Conservation (phyloP, 768 basidiomycete species). For the Pleurotus giganteus region DNA sequence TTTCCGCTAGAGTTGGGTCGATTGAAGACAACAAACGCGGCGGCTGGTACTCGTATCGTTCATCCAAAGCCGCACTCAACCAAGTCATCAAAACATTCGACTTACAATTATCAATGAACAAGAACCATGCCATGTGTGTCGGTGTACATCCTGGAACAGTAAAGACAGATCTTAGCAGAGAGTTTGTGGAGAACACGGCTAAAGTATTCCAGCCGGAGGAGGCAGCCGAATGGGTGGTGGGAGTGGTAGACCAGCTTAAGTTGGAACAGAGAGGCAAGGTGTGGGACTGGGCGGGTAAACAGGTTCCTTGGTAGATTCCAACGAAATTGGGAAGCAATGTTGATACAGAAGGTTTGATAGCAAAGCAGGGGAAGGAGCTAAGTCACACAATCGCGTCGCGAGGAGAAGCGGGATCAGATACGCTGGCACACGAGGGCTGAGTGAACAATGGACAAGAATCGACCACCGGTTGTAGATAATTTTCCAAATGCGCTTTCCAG, state of each 20-base stretch:
- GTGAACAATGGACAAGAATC: slow-evolving; percentile 1
- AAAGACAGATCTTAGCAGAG: slow-evolving; percentile 56
- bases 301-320: slow-evolving; percentile 38
- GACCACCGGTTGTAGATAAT: neutral
- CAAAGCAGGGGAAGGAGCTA: neutral
- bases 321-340: neutral
- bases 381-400: neutral
- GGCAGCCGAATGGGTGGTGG: slow-evolving; percentile 43
- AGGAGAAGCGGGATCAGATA: neutral
- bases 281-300: slow-evolving; percentile 58
- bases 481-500: neutral
- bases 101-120: slow-evolving; percentile 46
- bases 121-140: slow-evolving; percentile 46
- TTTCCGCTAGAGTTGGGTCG: slow-evolving; percentile 58
- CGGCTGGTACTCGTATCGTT: slow-evolving; percentile 63
- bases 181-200: slow-evolving; percentile 42
- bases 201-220: slow-evolving; percentile 49
- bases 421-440: neutral
- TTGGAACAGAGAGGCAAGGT: slow-evolving; percentile 44
- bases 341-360: neutral
- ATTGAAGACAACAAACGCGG: slow-evolving; percentile 56
- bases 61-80: slow-evolving; percentile 62
- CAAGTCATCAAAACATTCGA: slow-evolving; percentile 64
- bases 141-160: slow-evolving; percentile 62
- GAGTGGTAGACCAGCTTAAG: slow-evolving; percentile 42